Evolutionary conservation across 2,329 filamentous ascomycete species (phyloP), one percentile per base, ranked within the genome.

Genomic region (Colletotrichum plurivorum): DNA sequence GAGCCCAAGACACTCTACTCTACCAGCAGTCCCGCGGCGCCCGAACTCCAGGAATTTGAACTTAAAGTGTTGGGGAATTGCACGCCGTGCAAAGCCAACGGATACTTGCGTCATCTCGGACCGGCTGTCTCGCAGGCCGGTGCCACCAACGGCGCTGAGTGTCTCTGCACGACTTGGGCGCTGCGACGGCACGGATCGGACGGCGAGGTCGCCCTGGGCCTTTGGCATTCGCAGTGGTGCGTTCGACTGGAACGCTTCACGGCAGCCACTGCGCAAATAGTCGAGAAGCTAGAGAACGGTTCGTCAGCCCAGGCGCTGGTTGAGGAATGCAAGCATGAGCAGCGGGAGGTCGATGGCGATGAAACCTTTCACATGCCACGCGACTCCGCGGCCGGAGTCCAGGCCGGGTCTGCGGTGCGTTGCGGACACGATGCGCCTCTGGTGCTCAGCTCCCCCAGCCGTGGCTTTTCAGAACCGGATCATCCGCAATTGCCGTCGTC

Each of bases 91-190:
- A 25, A 39, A 25, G 13, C 16, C 31, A 46, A 12, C 49, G 59
- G 59, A 9, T 48, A 15, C 41, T 18, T 48, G 49, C 59, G 39
- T 25, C 36, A 62, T 62, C 49, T 54, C 22, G 43, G 41, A 20
- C 5, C 52, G 10, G 13, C 22, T 46, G 59, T 62, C 51, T 46
- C 39, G 36, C 57, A 12, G 36, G n/a, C 16, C 12, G 20, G 57
- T 60, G 15, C 18, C 31, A 45, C 57, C 46, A 43, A 52, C 57
- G 31, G 57, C 20, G 25, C 20, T 39, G 49, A 13, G 39, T 51
- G 45, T 25, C 56, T 22, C 18, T 49, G 43, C 43, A 41, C 20
- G 12, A 54, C 12, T 36, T 36, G 31, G 10, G 31, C 31, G 8
- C 31, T 36, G 31, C 31, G 10, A 36, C 31, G 31, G 31, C 31